These are phyloP conservation scores for Tylopilus intermedius DNA, from an alignment of 768 basidiomycete genomes.

Conservation along the genomic window DNA sequence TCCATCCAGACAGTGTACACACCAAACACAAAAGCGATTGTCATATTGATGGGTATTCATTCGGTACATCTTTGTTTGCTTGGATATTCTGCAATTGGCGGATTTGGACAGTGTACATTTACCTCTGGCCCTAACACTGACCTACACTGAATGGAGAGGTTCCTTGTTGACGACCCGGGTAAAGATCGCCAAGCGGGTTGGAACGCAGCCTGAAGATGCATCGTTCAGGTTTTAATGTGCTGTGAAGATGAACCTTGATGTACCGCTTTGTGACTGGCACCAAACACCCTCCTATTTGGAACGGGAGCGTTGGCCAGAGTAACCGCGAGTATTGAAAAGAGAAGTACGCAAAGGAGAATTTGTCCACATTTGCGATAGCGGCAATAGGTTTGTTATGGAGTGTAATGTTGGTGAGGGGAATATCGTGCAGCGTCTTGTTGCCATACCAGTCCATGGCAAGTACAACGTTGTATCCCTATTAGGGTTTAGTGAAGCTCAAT, in stretches of 20 bases:
- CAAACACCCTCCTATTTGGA: not conserved
- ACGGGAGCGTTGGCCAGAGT: not conserved
- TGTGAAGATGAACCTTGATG: slow-evolving; percentile 19
- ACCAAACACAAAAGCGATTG: slow-evolving; percentile 50
- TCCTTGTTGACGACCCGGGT: slow-evolving; percentile 48
- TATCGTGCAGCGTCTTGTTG: slow-evolving; percentile 35
- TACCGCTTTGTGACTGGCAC: slow-evolving; percentile 53
- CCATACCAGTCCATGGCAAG: slow-evolving; percentile 47
- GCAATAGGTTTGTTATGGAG: slow-evolving; percentile 49
- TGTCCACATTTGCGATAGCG: slow-evolving; percentile 59
- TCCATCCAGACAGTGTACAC: slow-evolving; percentile 78
- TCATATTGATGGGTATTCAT: slow-evolving; percentile 59
- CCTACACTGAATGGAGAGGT: slow-evolving; percentile 48
- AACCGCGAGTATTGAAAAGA: not conserved
- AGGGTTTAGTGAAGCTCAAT: not conserved
- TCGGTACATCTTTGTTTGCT: slow-evolving; percentile 53
- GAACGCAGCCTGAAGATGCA: slow-evolving; percentile 52
- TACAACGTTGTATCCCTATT: slow-evolving; percentile 32
- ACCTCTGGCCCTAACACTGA: not conserved
- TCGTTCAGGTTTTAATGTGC: not conserved
- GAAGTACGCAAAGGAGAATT: slow-evolving; percentile 60
- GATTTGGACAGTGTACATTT: slow-evolving; percentile 28
- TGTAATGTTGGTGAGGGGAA: slow-evolving; percentile 51
- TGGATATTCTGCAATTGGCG: slow-evolving; percentile 46
- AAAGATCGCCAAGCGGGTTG: slow-evolving; percentile 59